phyloP scores from a whole-genome alignment of 495 filamentous ascomycete genomes.

The Penicillium daleae region DNA sequence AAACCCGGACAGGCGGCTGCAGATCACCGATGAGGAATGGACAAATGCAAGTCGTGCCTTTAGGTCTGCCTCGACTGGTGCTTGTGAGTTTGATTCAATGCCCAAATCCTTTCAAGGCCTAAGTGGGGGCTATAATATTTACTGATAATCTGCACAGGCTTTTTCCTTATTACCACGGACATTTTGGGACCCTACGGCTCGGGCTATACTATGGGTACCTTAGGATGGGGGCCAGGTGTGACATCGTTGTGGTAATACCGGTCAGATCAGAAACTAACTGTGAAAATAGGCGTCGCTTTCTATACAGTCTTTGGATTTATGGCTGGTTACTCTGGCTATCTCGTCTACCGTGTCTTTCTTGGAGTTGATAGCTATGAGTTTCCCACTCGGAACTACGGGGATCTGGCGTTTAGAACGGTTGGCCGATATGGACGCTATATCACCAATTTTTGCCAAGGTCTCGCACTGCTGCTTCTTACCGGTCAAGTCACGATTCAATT shows the following conservation, averaged over 20 bases:
- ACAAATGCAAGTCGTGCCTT: constrained; percentile 46
- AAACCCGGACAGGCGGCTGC: constrained; percentile 9
- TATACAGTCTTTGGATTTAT: constrained; percentile 42
- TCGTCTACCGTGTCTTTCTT: constrained; percentile 61
- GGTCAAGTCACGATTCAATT: constrained; percentile 58
- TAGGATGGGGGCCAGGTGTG: constrained; percentile 53
- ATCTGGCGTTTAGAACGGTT: constrained; percentile 60
- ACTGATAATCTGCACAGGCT: constrained; percentile 7
- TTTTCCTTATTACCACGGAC: constrained; percentile 51
- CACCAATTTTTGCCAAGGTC: constrained; percentile 56
- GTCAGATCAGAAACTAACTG: background rate
- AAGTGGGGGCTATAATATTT: constrained; percentile 36
- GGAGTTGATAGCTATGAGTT: constrained; percentile 58
- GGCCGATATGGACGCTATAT: constrained; percentile 55
- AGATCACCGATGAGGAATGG: constrained; percentile 48
- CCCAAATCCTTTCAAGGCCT: constrained; percentile 28
- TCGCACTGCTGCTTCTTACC: constrained; percentile 56
- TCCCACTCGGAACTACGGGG: constrained; percentile 60
- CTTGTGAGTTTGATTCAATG: constrained; percentile 44
- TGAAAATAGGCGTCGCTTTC: constrained; percentile 31
- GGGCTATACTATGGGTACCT: constrained; percentile 49
- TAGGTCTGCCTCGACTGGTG: constrained; percentile 49
- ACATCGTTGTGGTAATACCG: background rate
- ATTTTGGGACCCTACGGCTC: constrained; percentile 59
- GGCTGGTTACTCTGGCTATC: constrained; percentile 53